Conservation (phyloP, 768 basidiomycete genomes). For the Rhodotorula toruloides region DNA sequence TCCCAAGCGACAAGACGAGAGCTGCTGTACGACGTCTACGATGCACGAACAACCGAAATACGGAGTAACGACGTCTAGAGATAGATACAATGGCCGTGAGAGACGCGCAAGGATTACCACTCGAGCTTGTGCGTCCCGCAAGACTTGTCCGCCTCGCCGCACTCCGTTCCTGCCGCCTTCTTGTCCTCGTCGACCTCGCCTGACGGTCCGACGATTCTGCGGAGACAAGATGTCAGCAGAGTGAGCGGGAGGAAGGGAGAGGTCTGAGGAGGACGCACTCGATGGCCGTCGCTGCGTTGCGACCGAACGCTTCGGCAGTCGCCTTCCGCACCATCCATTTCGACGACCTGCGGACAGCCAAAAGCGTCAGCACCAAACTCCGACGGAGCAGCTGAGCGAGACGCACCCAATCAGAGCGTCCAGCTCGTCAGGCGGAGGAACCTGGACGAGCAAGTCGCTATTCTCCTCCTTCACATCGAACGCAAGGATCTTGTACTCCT, state of each 20-base stretch:
- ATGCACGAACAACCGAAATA: neutral
- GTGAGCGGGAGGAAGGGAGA: neutral
- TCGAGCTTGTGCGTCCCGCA: conserved; percentile 23
- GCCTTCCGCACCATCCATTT: conserved; percentile 48
- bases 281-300: conserved; percentile 43
- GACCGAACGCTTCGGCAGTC: conserved; percentile 49
- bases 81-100: no score
- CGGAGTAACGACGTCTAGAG: no score
- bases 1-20: no score
- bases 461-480: conserved; percentile 57
- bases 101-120: conserved; percentile 5
- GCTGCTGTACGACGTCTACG: no score
- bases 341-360: neutral
- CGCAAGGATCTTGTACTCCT: conserved; percentile 57
- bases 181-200: conserved; percentile 24
- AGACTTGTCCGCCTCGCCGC: conserved; percentile 24
- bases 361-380: neutral
- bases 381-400: neutral
- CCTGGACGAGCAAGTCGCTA: conserved; percentile 53
- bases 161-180: conserved; percentile 15
- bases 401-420: conserved; percentile 60
- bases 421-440: conserved; percentile 55
- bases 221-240: neutral
- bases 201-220: conserved; percentile 44
- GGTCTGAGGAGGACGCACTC: conserved; percentile 38